Percentiles rank a stretch among this genome's conserved stretches.
Conservation (phyloP, 2,329 filamentous ascomycete genomes). For the Lecanosticta acicola region DNA sequence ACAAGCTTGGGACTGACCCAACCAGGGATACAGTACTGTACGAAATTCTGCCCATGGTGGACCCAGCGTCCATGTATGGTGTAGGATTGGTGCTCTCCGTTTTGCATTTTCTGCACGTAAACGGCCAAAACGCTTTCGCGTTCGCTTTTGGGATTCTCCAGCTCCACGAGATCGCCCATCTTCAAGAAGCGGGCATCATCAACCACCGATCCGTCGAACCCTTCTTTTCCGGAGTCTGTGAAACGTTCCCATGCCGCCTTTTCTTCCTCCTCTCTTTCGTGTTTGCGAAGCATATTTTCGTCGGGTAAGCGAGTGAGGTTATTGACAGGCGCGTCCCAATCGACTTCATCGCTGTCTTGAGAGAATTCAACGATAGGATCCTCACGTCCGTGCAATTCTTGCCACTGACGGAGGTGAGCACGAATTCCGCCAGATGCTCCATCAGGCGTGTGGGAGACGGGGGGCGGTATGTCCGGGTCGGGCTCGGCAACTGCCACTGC, state of each 20-base stretch:
- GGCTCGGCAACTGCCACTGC: no score
- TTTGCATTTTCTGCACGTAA: conserved; percentile 35
- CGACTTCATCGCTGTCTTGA: conserved; percentile 19
- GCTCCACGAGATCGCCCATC: conserved; percentile 47
- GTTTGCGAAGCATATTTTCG: conserved; percentile 20
- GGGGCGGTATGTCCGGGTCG: no score
- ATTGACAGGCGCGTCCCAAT: conserved; percentile 25
- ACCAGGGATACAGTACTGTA: conserved; percentile 47
- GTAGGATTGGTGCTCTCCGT: conserved; percentile 43
- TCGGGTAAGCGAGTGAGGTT: conserved; percentile 29
- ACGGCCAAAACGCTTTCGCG: conserved; percentile 45
- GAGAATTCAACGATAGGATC: conserved; percentile 12
- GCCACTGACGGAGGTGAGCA: conserved; percentile 39
- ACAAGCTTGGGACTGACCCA: conserved; percentile 45
- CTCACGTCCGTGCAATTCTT: conserved; percentile 35
- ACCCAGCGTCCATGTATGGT: conserved; percentile 47
- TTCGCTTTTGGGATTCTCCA: conserved; percentile 30
- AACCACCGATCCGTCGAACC: conserved; percentile 29
- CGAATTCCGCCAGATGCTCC: no score
- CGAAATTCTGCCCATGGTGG: conserved; percentile 32
- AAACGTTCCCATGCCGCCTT: conserved; percentile 20
- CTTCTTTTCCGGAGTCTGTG: conserved; percentile 24
- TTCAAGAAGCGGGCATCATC: conserved; percentile 36
- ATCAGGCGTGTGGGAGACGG: no score
- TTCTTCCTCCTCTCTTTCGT: conserved; percentile 22